Conservation (phyloP, 2,329 filamentous ascomycete species). For the Phialemonium atrogriseum region DNA sequence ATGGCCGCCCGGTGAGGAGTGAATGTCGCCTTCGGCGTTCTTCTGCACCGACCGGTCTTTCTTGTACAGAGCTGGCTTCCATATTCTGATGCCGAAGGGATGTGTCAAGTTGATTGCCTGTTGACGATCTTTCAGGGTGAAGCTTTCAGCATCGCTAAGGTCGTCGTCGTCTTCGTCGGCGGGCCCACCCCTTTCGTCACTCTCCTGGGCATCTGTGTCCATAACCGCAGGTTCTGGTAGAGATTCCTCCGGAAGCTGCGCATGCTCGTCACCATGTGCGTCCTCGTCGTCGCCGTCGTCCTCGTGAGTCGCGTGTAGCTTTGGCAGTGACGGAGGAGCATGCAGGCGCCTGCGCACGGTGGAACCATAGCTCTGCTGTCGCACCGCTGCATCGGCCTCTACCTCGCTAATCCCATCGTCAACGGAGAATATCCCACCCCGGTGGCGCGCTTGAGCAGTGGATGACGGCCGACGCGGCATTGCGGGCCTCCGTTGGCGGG, state of each 20-base stretch:
- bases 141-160: constrained; percentile 90
- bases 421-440: constrained; percentile 80
- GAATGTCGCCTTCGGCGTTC: constrained; percentile 92
- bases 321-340: constrained; percentile 19
- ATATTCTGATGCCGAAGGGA: constrained; percentile 96
- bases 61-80: constrained; percentile 98
- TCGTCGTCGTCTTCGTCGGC: constrained; percentile 63
- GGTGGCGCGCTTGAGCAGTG: constrained; percentile 61
- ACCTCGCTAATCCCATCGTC: constrained; percentile 83
- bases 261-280: constrained; percentile 26
- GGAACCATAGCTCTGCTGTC: constrained; percentile 31
- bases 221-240: constrained; percentile 24
- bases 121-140: constrained; percentile 93
- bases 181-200: constrained; percentile 43
- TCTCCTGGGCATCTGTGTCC: constrained; percentile 28
- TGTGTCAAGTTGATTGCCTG: constrained; percentile 98
- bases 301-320: constrained; percentile 19
- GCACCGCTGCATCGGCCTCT: constrained; percentile 53
- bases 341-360: constrained; percentile 30
- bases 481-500: constrained; percentile 60
- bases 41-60: constrained; percentile 95
- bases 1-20: constrained; percentile 82
- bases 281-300: constrained; percentile 13
- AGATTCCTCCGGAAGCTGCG: constrained; percentile 4
- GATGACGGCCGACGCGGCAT: constrained; percentile 69